Conservation (phyloP, 768 basidiomycete species). For the Lactarius indigo region DNA sequence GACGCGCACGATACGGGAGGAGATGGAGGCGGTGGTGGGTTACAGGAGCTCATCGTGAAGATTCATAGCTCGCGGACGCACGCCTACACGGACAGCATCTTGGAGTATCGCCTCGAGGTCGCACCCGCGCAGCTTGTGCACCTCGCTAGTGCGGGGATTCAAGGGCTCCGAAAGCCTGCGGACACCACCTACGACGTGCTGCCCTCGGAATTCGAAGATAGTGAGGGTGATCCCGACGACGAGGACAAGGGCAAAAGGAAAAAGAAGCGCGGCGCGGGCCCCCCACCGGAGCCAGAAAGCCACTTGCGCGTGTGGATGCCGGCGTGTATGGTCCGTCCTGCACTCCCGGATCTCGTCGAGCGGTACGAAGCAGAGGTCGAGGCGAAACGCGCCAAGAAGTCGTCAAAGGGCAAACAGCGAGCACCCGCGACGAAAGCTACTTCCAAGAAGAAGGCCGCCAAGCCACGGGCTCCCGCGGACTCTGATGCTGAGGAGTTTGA, state of each 20-base stretch:
- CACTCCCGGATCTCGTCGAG: constrained; percentile 60
- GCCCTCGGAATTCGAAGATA: constrained; percentile 44
- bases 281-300: constrained; percentile 49
- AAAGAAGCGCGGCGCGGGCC: constrained; percentile 37
- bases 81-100: constrained; percentile 61
- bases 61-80: constrained; percentile 67
- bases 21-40: constrained; percentile 36
- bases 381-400: constrained; percentile 19
- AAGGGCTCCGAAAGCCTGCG: constrained; percentile 48
- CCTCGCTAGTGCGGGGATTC: constrained; percentile 62
- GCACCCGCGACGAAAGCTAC: background rate
- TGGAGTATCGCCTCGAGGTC: constrained; percentile 81
- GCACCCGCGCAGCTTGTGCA: constrained; percentile 62
- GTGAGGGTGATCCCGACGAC: constrained; percentile 42
- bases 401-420: background rate
- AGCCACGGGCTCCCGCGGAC: background rate
- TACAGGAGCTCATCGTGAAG: constrained; percentile 52
- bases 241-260: constrained; percentile 44
- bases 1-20: constrained; percentile 29
- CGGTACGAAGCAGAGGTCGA: constrained; percentile 52
- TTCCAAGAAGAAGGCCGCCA: background rate
- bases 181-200: constrained; percentile 26
- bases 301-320: constrained; percentile 78
- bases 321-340: constrained; percentile 68
- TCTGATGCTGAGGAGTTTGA: constrained; percentile 15